A percentile compares a stretch with the other conserved stretches of the same genome.
Evolutionary conservation across 352 stramenopile species (phyloP).

Genomic region (Globisporangium uncinulatum): DNA sequence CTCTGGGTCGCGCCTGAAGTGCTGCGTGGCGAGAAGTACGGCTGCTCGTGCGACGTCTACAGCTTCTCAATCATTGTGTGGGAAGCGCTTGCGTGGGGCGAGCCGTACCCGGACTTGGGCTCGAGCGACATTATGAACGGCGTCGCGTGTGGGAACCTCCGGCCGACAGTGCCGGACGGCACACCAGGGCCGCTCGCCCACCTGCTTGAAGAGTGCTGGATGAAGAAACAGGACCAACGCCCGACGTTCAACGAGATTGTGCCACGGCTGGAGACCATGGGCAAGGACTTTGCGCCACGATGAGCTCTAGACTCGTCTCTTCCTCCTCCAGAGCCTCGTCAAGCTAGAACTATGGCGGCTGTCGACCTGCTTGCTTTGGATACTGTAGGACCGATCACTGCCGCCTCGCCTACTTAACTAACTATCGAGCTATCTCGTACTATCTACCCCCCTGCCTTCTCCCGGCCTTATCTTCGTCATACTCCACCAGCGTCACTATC

Average conservation of each 20-base stretch:
- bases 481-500: background rate
- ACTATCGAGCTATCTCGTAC: too few species aligned
- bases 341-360: too few species aligned
- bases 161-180: slow-evolving; percentile 63
- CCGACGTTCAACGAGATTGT: slow-evolving; percentile 82
- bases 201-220: slow-evolving; percentile 79
- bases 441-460: too few species aligned
- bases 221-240: slow-evolving; percentile 76
- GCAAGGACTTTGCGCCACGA: slow-evolving; percentile 51
- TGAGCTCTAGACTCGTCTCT: background rate
- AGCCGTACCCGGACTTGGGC: slow-evolving; percentile 73
- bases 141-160: slow-evolving; percentile 66
- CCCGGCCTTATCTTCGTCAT: background rate
- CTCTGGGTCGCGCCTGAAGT: slow-evolving; percentile 82
- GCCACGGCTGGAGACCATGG: slow-evolving; percentile 72
- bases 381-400: background rate
- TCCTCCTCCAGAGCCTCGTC: background rate
- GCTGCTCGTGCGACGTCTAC: slow-evolving; percentile 77
- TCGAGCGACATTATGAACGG: slow-evolving; percentile 87
- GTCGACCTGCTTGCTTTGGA: background rate
- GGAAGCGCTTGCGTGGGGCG: slow-evolving; percentile 71
- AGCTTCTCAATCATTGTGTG: slow-evolving; percentile 90
- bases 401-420: background rate
- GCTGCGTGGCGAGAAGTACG: slow-evolving; percentile 77
- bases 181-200: slow-evolving; percentile 44